These are phyloP conservation scores for Puya raimondii DNA, from an alignment of 176 grass and related monocot species.

Conservation along the genomic window DNA sequence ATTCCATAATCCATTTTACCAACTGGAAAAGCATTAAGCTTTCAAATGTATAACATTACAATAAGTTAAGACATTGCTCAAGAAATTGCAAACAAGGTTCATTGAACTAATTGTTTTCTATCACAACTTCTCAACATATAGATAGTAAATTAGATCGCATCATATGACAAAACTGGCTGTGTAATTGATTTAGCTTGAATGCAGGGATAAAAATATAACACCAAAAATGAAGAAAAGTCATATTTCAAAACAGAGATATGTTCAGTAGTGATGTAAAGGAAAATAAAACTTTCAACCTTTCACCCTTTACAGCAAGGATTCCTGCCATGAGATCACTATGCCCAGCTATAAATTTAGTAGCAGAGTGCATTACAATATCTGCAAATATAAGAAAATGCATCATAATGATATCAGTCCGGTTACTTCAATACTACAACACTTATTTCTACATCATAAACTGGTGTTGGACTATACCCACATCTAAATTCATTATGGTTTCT, in stretches of 20 bases:
- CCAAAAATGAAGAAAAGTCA: background rate
- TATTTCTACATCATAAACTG: too few species aligned
- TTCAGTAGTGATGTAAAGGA: background rate
- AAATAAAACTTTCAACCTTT: constrained; percentile 44
- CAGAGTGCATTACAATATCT: constrained; percentile 99
- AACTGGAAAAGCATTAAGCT: background rate
- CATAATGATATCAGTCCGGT: background rate
- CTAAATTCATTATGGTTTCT: too few species aligned
- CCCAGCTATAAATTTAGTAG: constrained; percentile 94
- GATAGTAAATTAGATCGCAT: too few species aligned
- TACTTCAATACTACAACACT: background rate
- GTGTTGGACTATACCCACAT: too few species aligned
- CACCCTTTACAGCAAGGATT: constrained; percentile 88
- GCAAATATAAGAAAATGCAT: constrained; percentile 8
- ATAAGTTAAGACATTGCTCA: too few species aligned
- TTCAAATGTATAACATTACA: background rate
- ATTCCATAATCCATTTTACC: background rate
- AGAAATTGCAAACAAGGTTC: too few species aligned
- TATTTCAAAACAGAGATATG: background rate
- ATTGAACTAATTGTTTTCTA: too few species aligned
- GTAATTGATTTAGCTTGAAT: too few species aligned
- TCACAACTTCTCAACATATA: too few species aligned
- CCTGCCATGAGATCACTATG: constrained; percentile 99
- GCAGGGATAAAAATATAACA: too few species aligned
- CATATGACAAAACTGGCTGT: too few species aligned